phyloP scores from a whole-genome alignment of 768 basidiomycete species.

The Suillus hirtellus region DNA sequence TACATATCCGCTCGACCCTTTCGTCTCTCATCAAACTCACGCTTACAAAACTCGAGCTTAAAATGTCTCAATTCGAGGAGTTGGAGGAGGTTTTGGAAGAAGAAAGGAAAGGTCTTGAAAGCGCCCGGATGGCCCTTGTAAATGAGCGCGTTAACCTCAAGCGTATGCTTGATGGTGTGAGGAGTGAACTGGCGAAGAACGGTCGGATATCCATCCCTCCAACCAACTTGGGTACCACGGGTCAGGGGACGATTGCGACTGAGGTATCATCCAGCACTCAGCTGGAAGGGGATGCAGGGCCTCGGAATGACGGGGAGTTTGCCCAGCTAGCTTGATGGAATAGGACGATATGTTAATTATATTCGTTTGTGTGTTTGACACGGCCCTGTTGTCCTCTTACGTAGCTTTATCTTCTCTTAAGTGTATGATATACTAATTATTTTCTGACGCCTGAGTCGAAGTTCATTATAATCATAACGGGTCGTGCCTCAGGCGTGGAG shows the following conservation, averaged over 20 bases:
- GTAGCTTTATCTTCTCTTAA: neutral
- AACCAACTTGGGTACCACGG: constrained; percentile 51
- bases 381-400: neutral
- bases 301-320: constrained; percentile 54
- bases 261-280: constrained; percentile 49
- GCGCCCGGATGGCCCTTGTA: constrained; percentile 74
- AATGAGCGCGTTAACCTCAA: constrained; percentile 75
- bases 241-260: constrained; percentile 57
- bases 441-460: neutral
- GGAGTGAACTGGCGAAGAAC: constrained; percentile 62
- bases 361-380: constrained; percentile 21
- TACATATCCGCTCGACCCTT: constrained; percentile 74
- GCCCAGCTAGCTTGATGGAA: constrained; percentile 45
- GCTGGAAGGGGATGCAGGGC: constrained; percentile 55
- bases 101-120: constrained; percentile 84
- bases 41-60: constrained; percentile 87
- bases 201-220: constrained; percentile 40
- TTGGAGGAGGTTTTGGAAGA: constrained; percentile 90
- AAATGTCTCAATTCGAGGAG: constrained; percentile 93
- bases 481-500: neutral
- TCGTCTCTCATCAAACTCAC: constrained; percentile 84
- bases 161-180: constrained; percentile 69
- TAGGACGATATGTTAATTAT: constrained; percentile 27
- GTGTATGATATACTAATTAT: constrained; percentile 7
- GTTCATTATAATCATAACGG: neutral